A percentile compares a stretch with the other conserved stretches of the same genome.
These are phyloP conservation scores for Rhodotorula glutinis DNA, from an alignment of 1,284 basidiomycete genomes.

Conservation along the genomic window DNA sequence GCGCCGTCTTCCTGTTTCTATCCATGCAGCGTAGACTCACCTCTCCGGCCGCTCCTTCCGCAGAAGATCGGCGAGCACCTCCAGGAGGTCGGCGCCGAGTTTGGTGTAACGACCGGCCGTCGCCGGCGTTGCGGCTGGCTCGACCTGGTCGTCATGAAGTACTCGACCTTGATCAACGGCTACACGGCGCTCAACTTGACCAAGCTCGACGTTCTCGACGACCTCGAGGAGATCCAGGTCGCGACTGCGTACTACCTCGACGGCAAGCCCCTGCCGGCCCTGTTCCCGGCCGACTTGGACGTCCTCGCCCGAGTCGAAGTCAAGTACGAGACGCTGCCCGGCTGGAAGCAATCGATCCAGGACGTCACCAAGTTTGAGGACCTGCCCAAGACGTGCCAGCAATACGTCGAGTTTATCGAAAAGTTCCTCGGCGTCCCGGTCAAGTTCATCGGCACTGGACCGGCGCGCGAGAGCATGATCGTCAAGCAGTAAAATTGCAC, in stretches of 20 bases:
- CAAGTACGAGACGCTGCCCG: constrained; percentile 82
- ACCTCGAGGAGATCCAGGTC: constrained; percentile 82
- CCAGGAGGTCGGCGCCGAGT: constrained; percentile 91
- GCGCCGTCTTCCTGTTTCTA: constrained; percentile 42
- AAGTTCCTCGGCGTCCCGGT: constrained; percentile 71
- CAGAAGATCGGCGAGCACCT: constrained; percentile 79
- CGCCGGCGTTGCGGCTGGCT: constrained; percentile 94
- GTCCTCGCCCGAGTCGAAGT: constrained; percentile 65
- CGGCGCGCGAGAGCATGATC: constrained; percentile 52
- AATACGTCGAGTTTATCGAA: constrained; percentile 88
- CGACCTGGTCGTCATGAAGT: constrained; percentile 89
- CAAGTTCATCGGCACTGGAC: constrained; percentile 88
- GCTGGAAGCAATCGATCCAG: constrained; percentile 84
- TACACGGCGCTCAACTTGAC: constrained; percentile 93
- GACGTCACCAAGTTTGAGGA: constrained; percentile 65
- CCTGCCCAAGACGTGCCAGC: constrained; percentile 79
- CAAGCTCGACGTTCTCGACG: constrained; percentile 90
- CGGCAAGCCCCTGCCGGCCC: constrained; percentile 65
- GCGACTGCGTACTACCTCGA: constrained; percentile 76
- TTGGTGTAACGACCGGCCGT: constrained; percentile 86
- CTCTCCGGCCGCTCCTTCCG: background rate
- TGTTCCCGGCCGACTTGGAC: constrained; percentile 67
- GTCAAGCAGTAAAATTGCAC: background rate
- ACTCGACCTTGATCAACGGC: constrained; percentile 92
- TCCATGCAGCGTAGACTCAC: background rate